Conservation (phyloP, 768 basidiomycete species). For the Mycena filopes region DNA sequence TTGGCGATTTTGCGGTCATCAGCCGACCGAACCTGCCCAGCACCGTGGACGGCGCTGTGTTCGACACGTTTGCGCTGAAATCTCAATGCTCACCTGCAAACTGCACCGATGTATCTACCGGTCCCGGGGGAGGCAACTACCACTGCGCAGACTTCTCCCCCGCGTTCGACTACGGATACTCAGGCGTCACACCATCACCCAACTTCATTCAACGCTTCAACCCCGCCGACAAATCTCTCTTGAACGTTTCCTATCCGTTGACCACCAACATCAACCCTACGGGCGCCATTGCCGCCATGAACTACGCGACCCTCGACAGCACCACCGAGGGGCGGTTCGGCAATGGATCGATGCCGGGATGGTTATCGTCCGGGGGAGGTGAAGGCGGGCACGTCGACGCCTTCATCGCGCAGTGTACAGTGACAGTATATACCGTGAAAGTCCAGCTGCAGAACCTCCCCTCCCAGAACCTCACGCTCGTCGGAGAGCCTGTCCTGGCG, state of each 20-base stretch:
- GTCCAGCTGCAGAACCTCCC: slow-evolving; percentile 2
- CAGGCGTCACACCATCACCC: not conserved
- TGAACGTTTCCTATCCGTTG: slow-evolving; percentile 2
- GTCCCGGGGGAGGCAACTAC: not conserved
- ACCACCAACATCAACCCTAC: not conserved
- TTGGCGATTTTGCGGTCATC: slow-evolving; percentile 3
- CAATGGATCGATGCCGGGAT: not conserved
- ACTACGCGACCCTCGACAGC: not conserved
- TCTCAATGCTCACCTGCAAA: not conserved
- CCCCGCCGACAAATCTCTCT: not conserved
- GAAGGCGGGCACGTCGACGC: not conserved
- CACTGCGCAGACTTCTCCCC: not conserved
- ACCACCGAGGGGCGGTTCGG: not conserved
- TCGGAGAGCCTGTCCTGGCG: not conserved
- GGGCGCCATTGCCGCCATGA: not conserved
- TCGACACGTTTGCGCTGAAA: not conserved
- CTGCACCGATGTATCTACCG: not conserved
- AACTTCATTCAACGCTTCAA: not conserved
- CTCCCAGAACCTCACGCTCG: slow-evolving; percentile 4
- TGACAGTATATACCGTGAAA: not conserved
- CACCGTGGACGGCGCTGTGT: not conserved
- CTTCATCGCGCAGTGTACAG: slow-evolving; percentile 4
- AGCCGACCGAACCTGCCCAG: slow-evolving; percentile 1
- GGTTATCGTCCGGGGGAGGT: not conserved
- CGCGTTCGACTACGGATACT: not conserved